Evolutionary conservation across 202 grass and related monocot genomes (phyloP).

Genomic region (Schoenoplectus triqueter): DNA sequence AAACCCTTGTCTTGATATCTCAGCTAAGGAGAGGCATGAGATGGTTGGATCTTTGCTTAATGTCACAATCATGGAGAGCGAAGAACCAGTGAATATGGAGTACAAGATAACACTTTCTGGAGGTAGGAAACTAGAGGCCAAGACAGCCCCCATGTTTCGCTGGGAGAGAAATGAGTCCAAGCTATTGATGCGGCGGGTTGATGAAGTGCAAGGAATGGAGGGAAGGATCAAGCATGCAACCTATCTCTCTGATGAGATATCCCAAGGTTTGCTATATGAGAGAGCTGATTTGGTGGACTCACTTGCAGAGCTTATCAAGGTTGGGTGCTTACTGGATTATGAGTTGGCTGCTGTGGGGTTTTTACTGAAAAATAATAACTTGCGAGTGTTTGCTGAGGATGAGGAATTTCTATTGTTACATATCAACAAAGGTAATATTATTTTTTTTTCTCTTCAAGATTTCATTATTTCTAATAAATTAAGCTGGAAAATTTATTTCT

Average conservation of each 20-base stretch:
- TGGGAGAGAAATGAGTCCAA: slow-evolving; percentile 59
- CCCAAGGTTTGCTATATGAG: slow-evolving; percentile 57
- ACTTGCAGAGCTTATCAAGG: slow-evolving; percentile 52
- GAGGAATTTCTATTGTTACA: slow-evolving; percentile 49
- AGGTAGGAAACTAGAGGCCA: slow-evolving; percentile 33
- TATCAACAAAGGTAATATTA: slow-evolving; percentile 15
- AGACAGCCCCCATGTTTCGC: slow-evolving; percentile 38
- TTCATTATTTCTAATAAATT: neutral
- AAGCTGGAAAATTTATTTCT: neutral
- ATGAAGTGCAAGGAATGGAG: slow-evolving; percentile 26
- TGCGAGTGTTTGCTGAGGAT: slow-evolving; percentile 52
- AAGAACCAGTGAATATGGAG: slow-evolving; percentile 46
- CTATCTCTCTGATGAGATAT: slow-evolving; percentile 53
- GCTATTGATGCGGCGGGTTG: slow-evolving; percentile 40
- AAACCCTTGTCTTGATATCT: slow-evolving; percentile 38
- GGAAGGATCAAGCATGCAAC: slow-evolving; percentile 56
- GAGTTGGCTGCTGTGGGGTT: slow-evolving; percentile 40
- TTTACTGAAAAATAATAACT: slow-evolving; percentile 57
- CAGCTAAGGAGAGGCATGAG: slow-evolving; percentile 37
- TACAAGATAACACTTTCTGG: slow-evolving; percentile 51
- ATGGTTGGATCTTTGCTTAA: slow-evolving; percentile 42
- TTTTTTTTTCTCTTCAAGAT: neutral
- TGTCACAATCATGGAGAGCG: slow-evolving; percentile 48
- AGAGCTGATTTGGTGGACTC: slow-evolving; percentile 40
- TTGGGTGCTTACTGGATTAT: slow-evolving; percentile 57